These are phyloP conservation scores for Ophiostoma sp. DNA, from an alignment of 2,329 filamentous ascomycete species.

Conservation along the genomic window DNA sequence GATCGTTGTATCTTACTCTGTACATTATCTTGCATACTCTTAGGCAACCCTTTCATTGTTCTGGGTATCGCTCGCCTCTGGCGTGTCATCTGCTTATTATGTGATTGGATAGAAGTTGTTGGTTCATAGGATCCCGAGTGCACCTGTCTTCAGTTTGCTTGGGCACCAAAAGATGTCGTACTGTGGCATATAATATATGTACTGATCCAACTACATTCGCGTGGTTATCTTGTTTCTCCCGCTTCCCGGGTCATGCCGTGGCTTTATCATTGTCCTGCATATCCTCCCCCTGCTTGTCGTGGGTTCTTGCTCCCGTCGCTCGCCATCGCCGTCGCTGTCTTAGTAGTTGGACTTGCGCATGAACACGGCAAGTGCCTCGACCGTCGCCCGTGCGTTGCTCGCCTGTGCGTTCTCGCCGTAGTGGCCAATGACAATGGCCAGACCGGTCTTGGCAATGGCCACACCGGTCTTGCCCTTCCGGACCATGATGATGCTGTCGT, in stretches of 20 bases:
- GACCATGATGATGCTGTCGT: slow-evolving; percentile 44
- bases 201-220: slow-evolving; percentile 11
- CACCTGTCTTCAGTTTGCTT: not conserved
- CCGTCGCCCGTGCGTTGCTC: slow-evolving; percentile 69
- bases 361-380: slow-evolving; percentile 83
- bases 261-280: not conserved
- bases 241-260: not conserved
- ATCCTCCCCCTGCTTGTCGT: not conserved
- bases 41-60: not conserved
- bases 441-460: slow-evolving; percentile 76
- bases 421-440: slow-evolving; percentile 84
- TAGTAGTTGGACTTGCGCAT: slow-evolving; percentile 75
- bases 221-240: not conserved
- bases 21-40: not conserved
- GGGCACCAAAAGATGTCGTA: slow-evolving; percentile 2
- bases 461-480: slow-evolving; percentile 66
- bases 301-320: not conserved
- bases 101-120: not conserved
- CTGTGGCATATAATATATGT: slow-evolving; percentile 9
- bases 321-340: slow-evolving; percentile 26
- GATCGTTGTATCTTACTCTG: not conserved
- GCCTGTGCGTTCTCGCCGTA: slow-evolving; percentile 70
- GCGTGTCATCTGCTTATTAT: not conserved
- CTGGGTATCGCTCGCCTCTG: not conserved
- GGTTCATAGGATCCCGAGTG: not conserved